Percentiles rank a stretch among this genome's conserved stretches.
These are phyloP conservation scores for Candida ulmi DNA, from an alignment of 805 yeast genomes.

Conservation along the genomic window DNA sequence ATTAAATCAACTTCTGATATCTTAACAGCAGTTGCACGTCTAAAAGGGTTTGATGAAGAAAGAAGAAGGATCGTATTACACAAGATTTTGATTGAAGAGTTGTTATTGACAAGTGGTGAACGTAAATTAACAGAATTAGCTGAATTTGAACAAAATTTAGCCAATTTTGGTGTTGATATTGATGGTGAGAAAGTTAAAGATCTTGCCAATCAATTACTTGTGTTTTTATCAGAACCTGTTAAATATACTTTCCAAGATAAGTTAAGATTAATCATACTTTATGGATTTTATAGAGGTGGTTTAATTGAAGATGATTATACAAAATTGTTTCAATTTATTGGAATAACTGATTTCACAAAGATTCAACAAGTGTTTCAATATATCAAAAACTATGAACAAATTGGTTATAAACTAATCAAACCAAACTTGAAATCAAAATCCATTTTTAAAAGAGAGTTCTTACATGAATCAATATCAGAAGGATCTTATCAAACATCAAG, in stretches of 20 bases:
- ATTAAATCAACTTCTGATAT: constrained; percentile 66
- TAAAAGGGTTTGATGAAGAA: constrained; percentile 63
- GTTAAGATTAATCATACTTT: constrained; percentile 65
- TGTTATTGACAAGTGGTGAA: constrained; percentile 53
- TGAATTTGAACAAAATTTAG: constrained; percentile 79
- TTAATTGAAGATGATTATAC: constrained; percentile 65
- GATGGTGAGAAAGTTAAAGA: constrained; percentile 60
- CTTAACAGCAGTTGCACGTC: constrained; percentile 67
- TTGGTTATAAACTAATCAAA: constrained; percentile 56
- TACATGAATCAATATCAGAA: constrained; percentile 45
- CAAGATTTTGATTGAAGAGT: constrained; percentile 56
- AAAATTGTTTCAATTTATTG: constrained; percentile 59
- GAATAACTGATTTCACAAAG: constrained; percentile 33
- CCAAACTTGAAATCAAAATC: constrained; percentile 35
- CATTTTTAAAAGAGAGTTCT: constrained; percentile 39
- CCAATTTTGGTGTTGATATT: constrained; percentile 63
- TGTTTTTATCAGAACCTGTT: constrained; percentile 38
- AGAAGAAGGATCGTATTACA: constrained; percentile 57
- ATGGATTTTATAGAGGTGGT: constrained; percentile 80
- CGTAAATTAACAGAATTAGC: constrained; percentile 65
- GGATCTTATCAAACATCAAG: constrained; percentile 56
- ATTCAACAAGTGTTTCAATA: constrained; percentile 42
- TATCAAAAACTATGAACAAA: constrained; percentile 48
- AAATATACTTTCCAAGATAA: constrained; percentile 56
- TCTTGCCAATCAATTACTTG: constrained; percentile 57